Base-by-base conservation (phyloP, 1,139 yeast species). In the Candida mesenterica region DNA sequence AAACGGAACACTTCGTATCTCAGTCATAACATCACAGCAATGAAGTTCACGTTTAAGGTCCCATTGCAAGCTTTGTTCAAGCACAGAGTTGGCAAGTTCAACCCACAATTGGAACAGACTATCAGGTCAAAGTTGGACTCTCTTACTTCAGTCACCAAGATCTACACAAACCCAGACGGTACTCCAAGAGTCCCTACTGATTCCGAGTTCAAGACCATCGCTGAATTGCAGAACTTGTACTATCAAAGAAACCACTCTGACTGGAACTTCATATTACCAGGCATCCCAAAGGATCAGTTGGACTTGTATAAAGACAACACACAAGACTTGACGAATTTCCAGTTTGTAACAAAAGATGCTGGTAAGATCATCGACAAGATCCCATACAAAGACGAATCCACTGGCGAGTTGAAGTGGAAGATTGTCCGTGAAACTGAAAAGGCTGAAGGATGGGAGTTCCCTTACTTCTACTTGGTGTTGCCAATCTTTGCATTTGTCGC, bases 371-470 rank as follows among this genome's bases (percentile, higher is more conserved):
- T 87, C 46, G 96, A 86, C 60, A 86, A 86, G 64, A 78, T 86
- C 43, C 95, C 96, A 36, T 85, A 79, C 55, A 85, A 82, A 61
- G 94, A 84, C 59, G 80, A 82, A 32, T 66, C 76, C 28, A 81
- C 88, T 13, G 95, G 95, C 24, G 84, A 80, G 52, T 76, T 85
- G 51, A 79, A 80, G 52, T 86, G 95, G 95, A 77, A 79, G 53
- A 67, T 86, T 43, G 79, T 87, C 32, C 74, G 95, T 47, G 89
- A 80, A 54, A 77, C 82, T 40, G 79, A 77, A 51, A 80, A 80
- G 57, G 75, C 75, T 28, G 95, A 86, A 66, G 95, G 95, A 33
- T 86, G 95, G 95, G 95, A 87, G 57, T 69, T 71, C 46, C 72
- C 87, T 42, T 84, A 82, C 63, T 82, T 75, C 57, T 75, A 81